A percentile compares a stretch with the other conserved stretches of the same genome.
These are phyloP conservation scores for Lasiosphaeria ovina DNA, from an alignment of 495 filamentous ascomycete genomes.

Conservation along the genomic window DNA sequence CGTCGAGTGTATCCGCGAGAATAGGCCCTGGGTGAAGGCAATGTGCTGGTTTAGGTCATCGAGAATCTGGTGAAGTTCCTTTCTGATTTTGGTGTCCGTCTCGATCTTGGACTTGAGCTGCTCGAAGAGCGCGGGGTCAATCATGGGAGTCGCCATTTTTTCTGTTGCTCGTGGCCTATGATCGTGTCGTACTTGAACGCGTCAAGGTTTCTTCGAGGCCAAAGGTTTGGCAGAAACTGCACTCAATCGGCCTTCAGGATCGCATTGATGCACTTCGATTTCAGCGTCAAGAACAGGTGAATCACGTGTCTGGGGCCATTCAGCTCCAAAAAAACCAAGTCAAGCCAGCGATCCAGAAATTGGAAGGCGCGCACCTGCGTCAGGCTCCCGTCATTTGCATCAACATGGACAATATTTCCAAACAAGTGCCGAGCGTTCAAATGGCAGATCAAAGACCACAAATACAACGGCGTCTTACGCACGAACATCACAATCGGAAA, in stretches of 20 bases:
- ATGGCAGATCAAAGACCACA: not conserved
- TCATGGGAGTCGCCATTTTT: conserved; percentile 45
- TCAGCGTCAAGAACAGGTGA: too few species aligned
- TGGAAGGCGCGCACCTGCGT: too few species aligned
- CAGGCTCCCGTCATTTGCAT: too few species aligned
- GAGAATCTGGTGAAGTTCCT: conserved; percentile 79
- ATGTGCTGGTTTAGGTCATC: conserved; percentile 66
- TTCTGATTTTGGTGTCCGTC: conserved; percentile 74
- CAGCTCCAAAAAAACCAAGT: too few species aligned
- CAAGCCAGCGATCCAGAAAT: too few species aligned
- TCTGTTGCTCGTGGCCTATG: not conserved
- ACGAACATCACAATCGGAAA: not conserved
- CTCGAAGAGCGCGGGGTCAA: conserved; percentile 83
- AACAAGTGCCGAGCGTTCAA: not conserved
- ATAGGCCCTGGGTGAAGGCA: conserved; percentile 69
- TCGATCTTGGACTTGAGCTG: conserved; percentile 87
- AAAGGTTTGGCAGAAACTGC: too few species aligned
- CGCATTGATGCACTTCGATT: too few species aligned
- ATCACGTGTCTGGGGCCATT: too few species aligned
- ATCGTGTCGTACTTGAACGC: too few species aligned
- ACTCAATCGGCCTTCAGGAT: too few species aligned
- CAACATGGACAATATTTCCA: not conserved
- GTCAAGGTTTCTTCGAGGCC: too few species aligned
- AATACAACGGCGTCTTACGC: not conserved
- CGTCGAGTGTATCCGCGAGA: conserved; percentile 88